Evolutionary conservation across 202 grass and related monocot genomes (phyloP).

Genomic region (Setaria viridis): DNA sequence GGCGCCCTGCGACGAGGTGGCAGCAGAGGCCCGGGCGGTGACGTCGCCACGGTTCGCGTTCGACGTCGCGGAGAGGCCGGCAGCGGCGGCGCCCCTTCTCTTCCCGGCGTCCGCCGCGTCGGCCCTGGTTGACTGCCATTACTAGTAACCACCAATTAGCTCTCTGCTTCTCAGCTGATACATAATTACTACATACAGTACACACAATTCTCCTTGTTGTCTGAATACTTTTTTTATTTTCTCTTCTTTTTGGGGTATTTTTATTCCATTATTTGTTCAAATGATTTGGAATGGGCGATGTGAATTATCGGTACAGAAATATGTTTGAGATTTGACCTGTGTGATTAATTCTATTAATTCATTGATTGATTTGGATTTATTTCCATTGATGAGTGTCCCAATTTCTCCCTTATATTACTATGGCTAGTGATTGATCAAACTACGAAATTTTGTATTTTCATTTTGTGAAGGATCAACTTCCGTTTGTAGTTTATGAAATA

Average conservation of each 20-base stretch:
- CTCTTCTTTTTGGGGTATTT: neutral
- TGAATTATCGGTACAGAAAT: constrained; percentile 47
- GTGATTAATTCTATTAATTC: constrained; percentile 46
- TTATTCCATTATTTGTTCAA: constrained; percentile 38
- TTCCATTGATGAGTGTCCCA: too few relatives aligned
- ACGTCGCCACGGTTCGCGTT: constrained; percentile 31
- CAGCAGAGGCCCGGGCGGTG: neutral
- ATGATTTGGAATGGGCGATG: constrained; percentile 37
- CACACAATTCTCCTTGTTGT: neutral
- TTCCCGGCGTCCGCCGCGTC: constrained; percentile 49
- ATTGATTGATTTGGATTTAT: constrained; percentile 23
- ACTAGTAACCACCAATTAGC: constrained; percentile 54
- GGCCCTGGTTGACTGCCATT: constrained; percentile 72
- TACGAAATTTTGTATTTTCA: neutral
- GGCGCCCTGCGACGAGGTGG: constrained; percentile 51
- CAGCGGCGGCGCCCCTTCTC: constrained; percentile 27
- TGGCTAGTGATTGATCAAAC: neutral
- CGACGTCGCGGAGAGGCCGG: neutral
- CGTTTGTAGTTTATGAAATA: neutral
- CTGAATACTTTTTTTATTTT: constrained; percentile 10
- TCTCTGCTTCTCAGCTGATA: constrained; percentile 20
- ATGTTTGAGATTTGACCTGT: constrained; percentile 31
- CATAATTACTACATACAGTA: constrained; percentile 26
- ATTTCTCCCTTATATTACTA: neutral
- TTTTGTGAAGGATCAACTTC: neutral